Conservation (phyloP, 768 basidiomycete species). For the Polyporus arcularius region DNA sequence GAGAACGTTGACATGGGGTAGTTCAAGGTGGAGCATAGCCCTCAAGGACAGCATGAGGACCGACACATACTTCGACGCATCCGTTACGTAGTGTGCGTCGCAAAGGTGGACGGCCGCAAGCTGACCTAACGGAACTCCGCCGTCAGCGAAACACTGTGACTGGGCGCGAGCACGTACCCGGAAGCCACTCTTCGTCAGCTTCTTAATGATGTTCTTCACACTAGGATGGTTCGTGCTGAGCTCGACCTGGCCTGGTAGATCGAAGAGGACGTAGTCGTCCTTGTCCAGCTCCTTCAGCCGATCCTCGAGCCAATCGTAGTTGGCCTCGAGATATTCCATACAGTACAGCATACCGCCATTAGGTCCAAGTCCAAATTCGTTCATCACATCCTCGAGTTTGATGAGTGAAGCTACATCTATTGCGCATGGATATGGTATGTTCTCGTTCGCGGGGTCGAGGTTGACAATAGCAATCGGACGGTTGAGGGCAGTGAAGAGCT, state of each 20-base stretch:
- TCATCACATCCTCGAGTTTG: constrained; percentile 86
- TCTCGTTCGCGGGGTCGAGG: constrained; percentile 92
- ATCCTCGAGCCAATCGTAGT: constrained; percentile 86
- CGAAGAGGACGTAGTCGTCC: constrained; percentile 89
- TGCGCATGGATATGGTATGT: constrained; percentile 88
- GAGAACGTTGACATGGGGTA: constrained; percentile 97
- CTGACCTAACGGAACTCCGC: constrained; percentile 41
- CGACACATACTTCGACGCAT: constrained; percentile 93
- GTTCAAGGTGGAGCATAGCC: constrained; percentile 97
- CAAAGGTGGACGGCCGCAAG: constrained; percentile 93
- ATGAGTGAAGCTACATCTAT: constrained; percentile 85
- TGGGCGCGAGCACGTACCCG: constrained; percentile 59
- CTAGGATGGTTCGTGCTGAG: constrained; percentile 95
- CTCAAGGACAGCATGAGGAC: constrained; percentile 88
- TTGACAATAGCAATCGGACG: constrained; percentile 91
- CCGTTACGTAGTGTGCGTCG: constrained; percentile 96
- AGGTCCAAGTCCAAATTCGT: constrained; percentile 81
- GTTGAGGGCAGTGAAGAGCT: constrained; percentile 83
- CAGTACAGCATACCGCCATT: constrained; percentile 97
- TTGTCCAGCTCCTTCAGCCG: constrained; percentile 62
- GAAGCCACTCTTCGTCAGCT: constrained; percentile 72
- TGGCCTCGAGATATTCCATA: constrained; percentile 95
- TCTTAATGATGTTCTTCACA: constrained; percentile 75
- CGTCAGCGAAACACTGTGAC: constrained; percentile 2
- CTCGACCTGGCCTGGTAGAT: constrained; percentile 97